Evolutionary conservation across 495 filamentous ascomycete genomes (phyloP).

Genomic region (Tuber brumale): DNA sequence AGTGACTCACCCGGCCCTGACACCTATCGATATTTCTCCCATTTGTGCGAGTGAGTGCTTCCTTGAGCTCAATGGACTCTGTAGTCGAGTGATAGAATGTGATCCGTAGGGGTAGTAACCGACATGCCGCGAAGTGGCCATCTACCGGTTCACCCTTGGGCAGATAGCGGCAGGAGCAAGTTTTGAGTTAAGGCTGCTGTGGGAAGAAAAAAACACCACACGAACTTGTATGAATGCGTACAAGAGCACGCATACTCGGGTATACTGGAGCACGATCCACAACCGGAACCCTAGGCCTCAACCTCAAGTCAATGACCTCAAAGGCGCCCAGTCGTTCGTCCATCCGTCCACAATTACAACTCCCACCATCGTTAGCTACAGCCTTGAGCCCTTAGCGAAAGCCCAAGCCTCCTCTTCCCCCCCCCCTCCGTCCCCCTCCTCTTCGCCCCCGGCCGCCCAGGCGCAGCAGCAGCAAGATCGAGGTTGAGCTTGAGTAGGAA

Average conservation of each 20-base stretch:
- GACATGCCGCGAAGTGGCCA: not conserved
- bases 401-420: too few relatives aligned
- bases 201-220: not conserved
- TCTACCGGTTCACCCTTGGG: not conserved
- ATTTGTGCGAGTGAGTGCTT: not conserved
- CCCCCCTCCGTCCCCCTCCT: not conserved
- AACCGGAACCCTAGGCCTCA: not conserved
- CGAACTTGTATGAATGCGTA: not conserved
- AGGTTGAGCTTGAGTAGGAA: not conserved
- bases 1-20: not conserved
- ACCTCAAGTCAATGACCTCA: not conserved
- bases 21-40: not conserved
- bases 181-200: not conserved
- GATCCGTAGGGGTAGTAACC: not conserved
- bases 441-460: not conserved
- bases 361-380: not conserved
- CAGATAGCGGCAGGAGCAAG: not conserved
- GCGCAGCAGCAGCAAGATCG: not conserved
- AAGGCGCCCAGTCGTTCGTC: not conserved
- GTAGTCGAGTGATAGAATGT: constrained; percentile 11
- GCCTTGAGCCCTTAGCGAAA: too few relatives aligned
- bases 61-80: not conserved
- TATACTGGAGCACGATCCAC: not conserved
- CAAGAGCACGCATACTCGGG: not conserved
- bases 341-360: not conserved